Evolutionary conservation across 2,329 filamentous ascomycete genomes (phyloP).

Genomic region (Ceratocystis huliohia): DNA sequence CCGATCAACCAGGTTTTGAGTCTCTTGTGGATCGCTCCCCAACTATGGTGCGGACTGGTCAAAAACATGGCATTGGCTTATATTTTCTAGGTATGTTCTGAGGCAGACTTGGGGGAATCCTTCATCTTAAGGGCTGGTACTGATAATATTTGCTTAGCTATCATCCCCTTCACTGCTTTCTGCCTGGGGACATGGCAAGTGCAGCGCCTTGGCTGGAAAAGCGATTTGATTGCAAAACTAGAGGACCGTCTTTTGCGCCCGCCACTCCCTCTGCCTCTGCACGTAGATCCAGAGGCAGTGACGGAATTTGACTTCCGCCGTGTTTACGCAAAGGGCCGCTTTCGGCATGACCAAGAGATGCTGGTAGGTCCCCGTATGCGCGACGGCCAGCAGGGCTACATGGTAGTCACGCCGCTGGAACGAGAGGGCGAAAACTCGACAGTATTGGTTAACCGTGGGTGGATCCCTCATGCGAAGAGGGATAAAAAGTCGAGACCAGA

Average conservation of each 20-base stretch:
- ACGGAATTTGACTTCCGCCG: conserved; percentile 85
- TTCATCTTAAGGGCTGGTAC: not conserved
- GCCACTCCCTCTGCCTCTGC: conserved; percentile 73
- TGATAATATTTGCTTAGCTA: conserved; percentile 34
- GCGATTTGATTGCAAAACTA: conserved; percentile 75
- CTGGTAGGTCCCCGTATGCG: conserved; percentile 79
- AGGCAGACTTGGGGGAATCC: conserved; percentile 12
- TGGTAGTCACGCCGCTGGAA: conserved; percentile 86
- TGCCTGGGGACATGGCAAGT: conserved; percentile 90
- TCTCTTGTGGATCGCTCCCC: conserved; percentile 77
- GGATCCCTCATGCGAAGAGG: conserved; percentile 69
- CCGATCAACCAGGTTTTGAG: conserved; percentile 65
- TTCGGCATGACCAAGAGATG: conserved; percentile 90
- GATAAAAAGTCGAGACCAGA: conserved; percentile 52
- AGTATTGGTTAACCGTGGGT: conserved; percentile 79
- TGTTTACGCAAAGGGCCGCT: conserved; percentile 59
- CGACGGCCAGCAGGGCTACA: conserved; percentile 80
- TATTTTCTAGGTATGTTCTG: conserved; percentile 53
- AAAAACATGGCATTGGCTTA: conserved; percentile 64
- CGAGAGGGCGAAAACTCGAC: conserved; percentile 48
- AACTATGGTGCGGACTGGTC: conserved; percentile 60
- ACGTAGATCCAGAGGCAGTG: conserved; percentile 68
- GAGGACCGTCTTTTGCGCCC: conserved; percentile 81
- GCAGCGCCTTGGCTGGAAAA: conserved; percentile 85
- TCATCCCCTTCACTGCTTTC: conserved; percentile 89